Evolutionary conservation across 2,329 filamentous ascomycete species (phyloP), one percentile per base, ranked within the genome.

Genomic region (Fusarium verticillioides): DNA sequence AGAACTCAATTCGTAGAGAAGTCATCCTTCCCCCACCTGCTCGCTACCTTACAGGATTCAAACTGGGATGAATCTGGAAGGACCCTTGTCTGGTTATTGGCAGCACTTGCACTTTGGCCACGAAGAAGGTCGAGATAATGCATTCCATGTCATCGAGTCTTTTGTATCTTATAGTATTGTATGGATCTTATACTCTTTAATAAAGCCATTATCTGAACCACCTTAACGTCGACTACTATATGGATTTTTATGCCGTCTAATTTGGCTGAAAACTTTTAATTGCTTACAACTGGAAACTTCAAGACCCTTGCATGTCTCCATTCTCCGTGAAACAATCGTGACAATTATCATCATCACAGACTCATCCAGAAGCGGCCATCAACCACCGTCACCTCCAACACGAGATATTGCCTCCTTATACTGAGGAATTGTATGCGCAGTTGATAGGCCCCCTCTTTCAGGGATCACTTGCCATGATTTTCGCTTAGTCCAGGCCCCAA

Each of bases 361-460:
- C 23, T 43, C 54, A n/a, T 16, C 47, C 15, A 26, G 19, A 54
- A 49, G 46, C 69, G 66, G 70, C 36, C 61, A 66, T 70, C 52
- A 58, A 67, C 70, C 66, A 70, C 70, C 69, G 69, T 60, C 34
- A 58, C 42, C 57, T 72, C 69, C 63, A 65, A 63, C 30, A 40
- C 49, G 23, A 66, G 39, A 53, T 54, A 19, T 26, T 26, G 19
- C 30, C 9, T 32, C 21, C 18, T 36, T 32, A 32, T 56, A 56
- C 28, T 47, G 18, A 21, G 26, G 23, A 28, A 49, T 12, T 30
- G 26, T 30, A 60, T 42, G 43, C 26, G 36, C 37, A 42, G 28
- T 40, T 34, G 54, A 47, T 39, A 60, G 60, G 40, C n/a, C n/a
- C 47, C 47, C 30, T 37, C 26, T 34, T 61, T 40, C 39, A 42